Conservation (phyloP, 169 alveolate genomes). For the Blepharisma undulans region DNA sequence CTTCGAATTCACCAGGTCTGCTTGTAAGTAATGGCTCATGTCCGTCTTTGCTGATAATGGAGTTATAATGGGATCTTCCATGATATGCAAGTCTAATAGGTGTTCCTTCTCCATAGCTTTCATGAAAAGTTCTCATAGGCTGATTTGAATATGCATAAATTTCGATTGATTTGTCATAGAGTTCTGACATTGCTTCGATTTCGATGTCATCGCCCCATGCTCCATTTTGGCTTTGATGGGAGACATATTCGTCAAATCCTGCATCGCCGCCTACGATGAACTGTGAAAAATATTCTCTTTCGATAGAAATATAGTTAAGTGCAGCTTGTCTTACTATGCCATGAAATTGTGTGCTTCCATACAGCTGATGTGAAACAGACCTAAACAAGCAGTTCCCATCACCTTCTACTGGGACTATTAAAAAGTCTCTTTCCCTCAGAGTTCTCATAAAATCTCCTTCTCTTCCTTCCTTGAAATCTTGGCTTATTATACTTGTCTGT, state of each 20-base stretch:
- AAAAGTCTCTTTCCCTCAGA: neutral
- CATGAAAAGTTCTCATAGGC: slow-evolving; percentile 41
- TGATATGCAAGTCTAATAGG: slow-evolving; percentile 33
- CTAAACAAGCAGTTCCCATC: slow-evolving; percentile 88
- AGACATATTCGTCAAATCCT: slow-evolving; percentile 67
- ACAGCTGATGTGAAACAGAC: slow-evolving; percentile 73
- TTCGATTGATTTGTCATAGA: slow-evolving; percentile 20
- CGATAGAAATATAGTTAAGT: slow-evolving; percentile 56
- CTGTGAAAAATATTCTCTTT: slow-evolving; percentile 63
- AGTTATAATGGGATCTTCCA: slow-evolving; percentile 34
- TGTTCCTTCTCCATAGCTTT: neutral
- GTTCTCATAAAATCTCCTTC: neutral
- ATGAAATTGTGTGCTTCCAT: slow-evolving; percentile 65
- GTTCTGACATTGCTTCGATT: slow-evolving; percentile 71
- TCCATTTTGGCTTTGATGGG: slow-evolving; percentile 54
- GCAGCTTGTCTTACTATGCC: slow-evolving; percentile 64
- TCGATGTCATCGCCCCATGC: slow-evolving; percentile 87
- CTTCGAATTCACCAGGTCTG: slow-evolving; percentile 37
- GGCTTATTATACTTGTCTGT: neutral
- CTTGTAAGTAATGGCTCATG: neutral
- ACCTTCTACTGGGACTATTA: slow-evolving; percentile 41
- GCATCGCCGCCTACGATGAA: slow-evolving; percentile 71
- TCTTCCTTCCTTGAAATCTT: neutral
- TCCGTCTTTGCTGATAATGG: neutral
- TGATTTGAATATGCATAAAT: neutral